phyloP scores from a whole-genome alignment of 805 yeast genomes.

The Myxozyma neotropica region DNA sequence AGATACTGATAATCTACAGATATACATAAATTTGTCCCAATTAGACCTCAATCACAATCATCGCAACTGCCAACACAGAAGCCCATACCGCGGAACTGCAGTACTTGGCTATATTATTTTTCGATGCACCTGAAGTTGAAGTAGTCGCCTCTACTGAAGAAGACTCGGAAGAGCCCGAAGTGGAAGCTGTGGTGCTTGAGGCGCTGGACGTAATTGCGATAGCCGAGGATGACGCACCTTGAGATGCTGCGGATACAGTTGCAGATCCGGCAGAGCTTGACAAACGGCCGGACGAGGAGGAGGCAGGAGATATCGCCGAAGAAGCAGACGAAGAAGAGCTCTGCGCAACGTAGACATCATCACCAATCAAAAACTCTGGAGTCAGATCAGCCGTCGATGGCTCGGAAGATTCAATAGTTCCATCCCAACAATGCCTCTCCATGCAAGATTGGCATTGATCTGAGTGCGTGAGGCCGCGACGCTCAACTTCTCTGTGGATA shows the following conservation, averaged over 20 bases:
- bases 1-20: no score
- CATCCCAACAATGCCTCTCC: conserved; percentile 71
- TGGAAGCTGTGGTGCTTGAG: no score
- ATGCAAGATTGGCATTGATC: conserved; percentile 76
- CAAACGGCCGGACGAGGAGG: not conserved
- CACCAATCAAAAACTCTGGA: not conserved
- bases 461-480: conserved; percentile 58
- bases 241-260: not conserved
- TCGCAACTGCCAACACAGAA: no score
- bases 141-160: no score
- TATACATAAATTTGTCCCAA: no score
- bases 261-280: not conserved
- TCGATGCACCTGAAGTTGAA: no score
- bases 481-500: conserved; percentile 74
- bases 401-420: conserved; percentile 11
- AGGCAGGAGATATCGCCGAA: not conserved
- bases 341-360: not conserved
- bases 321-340: not conserved
- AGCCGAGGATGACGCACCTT: not conserved
- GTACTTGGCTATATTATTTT: no score
- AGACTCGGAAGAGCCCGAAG: not conserved
- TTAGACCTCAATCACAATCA: no score
- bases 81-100: no score
- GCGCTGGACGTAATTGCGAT: not conserved
- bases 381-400: not conserved